Evolutionary conservation across 2,329 filamentous ascomycete genomes (phyloP).

Genomic region (Trichoderma sp.): DNA sequence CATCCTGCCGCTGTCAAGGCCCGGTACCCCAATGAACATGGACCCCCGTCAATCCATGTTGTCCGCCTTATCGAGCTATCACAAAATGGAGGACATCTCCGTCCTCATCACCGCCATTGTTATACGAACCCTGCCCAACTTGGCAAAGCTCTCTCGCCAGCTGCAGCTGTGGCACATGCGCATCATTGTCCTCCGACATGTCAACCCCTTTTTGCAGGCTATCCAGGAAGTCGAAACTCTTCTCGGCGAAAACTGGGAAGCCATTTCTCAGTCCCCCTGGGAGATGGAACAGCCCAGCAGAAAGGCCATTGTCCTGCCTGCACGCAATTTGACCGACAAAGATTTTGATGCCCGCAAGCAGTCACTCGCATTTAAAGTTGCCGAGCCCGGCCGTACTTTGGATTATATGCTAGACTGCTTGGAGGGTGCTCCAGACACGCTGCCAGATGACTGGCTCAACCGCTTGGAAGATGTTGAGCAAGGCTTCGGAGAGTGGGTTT

Average conservation of each 20-base stretch:
- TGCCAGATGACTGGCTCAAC: slow-evolving; percentile 88
- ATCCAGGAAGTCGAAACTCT: slow-evolving; percentile 69
- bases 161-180: slow-evolving; percentile 79
- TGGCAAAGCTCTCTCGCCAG: slow-evolving; percentile 74
- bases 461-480: slow-evolving; percentile 79
- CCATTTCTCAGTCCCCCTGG: slow-evolving; percentile 48
- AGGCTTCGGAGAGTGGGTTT: slow-evolving; percentile 79
- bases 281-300: slow-evolving; percentile 19
- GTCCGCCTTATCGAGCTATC: slow-evolving; percentile 56
- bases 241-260: slow-evolving; percentile 68
- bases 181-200: slow-evolving; percentile 71
- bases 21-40: slow-evolving; percentile 43
- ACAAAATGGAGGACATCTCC: slow-evolving; percentile 83
- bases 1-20: slow-evolving; percentile 58
- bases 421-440: slow-evolving; percentile 79
- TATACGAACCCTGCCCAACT: slow-evolving; percentile 80
- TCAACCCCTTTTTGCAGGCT: slow-evolving; percentile 69
- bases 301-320: slow-evolving; percentile 29
- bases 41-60: slow-evolving; percentile 42
- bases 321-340: slow-evolving; percentile 45
- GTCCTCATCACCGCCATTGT: slow-evolving; percentile 90
- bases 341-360: slow-evolving; percentile 63
- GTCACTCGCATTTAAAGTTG: slow-evolving; percentile 70
- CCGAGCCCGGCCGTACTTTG: slow-evolving; percentile 70
- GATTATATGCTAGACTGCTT: slow-evolving; percentile 86